Evolutionary conservation across 371 early-diverging fungal genomes (phyloP), one percentile per base, ranked within the genome.

Genomic region (Rhizopus delemar): DNA sequence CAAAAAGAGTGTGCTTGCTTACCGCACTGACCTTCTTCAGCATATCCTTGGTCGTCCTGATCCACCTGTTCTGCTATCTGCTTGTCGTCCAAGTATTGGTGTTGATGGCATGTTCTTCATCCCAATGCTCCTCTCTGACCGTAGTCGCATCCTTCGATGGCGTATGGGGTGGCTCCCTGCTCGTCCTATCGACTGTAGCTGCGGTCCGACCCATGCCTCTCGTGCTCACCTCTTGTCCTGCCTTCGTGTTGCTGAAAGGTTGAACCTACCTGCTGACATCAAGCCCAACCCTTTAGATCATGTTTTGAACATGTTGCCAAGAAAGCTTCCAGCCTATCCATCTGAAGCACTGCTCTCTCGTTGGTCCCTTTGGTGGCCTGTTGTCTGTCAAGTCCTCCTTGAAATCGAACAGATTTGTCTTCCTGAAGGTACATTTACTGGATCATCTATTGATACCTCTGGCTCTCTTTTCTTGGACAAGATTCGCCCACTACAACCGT

Each of bases 151-250:
- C 0, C 12, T 38, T 2, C 57, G 65, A n/a, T 65, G 65, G 65
- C 65, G 56, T 16, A 49, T 65, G 50, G 56, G 56, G n/a, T 65
- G 66, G 57, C 31, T 57, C 2, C 60, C 65, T 38, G 57, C 53
- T 8, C 11, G 56, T 16, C 41, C 16, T 0, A 7, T n/a, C 8
- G 15, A 4, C 8, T 63, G 63, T 15, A n/a, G 8, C 3, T 63
- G 63, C 50, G 63, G 58, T 4, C 16, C 13, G 1, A 33, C 15
- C 0, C 55, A 55, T 50, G 46, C 55, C 4, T 61, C 61, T 3
- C 55, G 50, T 12, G 1, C 16, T 0, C 55, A 61, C 15, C 16
- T 61, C 2, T 8, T 53, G 2, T 0, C 3, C 1, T 61, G 61
- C 16, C 43, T 46, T 0, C 35, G 28, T 46, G 49, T 61, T 22